Percentiles rank a stretch among this genome's conserved stretches.
phyloP scores from a whole-genome alignment of 1,284 basidiomycete genomes.

The Moesziomyces sp. region DNA sequence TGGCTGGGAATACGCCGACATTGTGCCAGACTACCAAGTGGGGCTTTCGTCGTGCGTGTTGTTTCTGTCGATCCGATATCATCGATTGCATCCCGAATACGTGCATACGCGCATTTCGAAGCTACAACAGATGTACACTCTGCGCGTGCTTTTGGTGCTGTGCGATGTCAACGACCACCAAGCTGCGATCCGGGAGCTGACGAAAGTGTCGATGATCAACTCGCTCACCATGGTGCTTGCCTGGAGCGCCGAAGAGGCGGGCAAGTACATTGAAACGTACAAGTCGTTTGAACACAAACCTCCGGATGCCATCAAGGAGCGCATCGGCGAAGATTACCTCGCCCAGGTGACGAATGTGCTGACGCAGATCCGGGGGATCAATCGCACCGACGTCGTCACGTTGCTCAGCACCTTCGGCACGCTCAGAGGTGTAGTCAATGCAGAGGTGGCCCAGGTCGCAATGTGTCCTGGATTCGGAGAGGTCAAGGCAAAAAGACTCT shows the following conservation, averaged over 20 bases:
- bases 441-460: constrained; percentile 77
- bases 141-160: constrained; percentile 87
- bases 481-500: constrained; percentile 81
- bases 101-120: constrained; percentile 89
- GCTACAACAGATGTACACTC: constrained; percentile 81
- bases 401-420: constrained; percentile 72
- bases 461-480: constrained; percentile 92
- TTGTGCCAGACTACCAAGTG: constrained; percentile 77
- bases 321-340: constrained; percentile 86
- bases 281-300: constrained; percentile 94
- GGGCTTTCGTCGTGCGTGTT: constrained; percentile 58
- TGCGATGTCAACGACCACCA: constrained; percentile 94
- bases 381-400: constrained; percentile 96
- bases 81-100: constrained; percentile 97
- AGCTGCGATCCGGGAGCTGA: constrained; percentile 88
- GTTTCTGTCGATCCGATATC: constrained; percentile 83
- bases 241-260: constrained; percentile 90
- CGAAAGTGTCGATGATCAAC: constrained; percentile 83
- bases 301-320: constrained; percentile 92
- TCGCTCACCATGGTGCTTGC: constrained; percentile 90
- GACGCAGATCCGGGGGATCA: constrained; percentile 90
- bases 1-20: constrained; percentile 93
- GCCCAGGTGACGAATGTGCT: constrained; percentile 84
- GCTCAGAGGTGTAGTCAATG: constrained; percentile 25
- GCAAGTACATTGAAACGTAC: constrained; percentile 87